Evolutionary conservation across 257 asterid species (phyloP).

Genomic region (Solanum arcanum): DNA sequence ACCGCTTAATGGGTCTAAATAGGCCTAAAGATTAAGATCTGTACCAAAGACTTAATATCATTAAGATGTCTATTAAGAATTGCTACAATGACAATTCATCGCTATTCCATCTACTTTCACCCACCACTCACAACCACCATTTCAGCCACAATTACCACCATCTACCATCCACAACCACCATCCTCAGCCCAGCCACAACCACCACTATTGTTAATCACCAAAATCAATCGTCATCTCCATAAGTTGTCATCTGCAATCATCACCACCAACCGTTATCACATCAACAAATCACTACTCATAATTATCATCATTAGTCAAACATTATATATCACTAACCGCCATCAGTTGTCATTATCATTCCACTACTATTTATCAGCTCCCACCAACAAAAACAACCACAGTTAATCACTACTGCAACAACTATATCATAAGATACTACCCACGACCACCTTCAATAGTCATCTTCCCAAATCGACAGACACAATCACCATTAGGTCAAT

Average conservation of each 20-base stretch:
- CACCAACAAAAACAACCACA: neutral
- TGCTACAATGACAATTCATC: neutral
- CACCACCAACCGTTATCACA: neutral
- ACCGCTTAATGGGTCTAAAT: neutral
- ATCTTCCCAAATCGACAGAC: neutral
- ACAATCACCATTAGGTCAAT: neutral
- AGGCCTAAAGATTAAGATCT: neutral
- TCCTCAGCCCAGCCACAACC: neutral
- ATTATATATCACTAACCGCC: neutral
- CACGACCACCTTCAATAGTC: neutral
- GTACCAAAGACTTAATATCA: neutral
- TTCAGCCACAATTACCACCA: neutral
- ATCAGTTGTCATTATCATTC: neutral
- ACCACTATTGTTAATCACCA: neutral
- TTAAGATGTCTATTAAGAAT: neutral
- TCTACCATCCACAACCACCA: neutral
- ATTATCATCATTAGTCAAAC: neutral
- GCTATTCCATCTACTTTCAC: neutral
- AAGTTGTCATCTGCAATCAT: neutral
- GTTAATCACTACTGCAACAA: neutral
- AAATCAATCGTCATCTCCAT: neutral
- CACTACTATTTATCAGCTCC: neutral
- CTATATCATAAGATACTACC: neutral
- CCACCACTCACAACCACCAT: neutral
- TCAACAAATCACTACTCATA: neutral